A percentile compares a stretch with the other conserved stretches of the same genome.
Evolutionary conservation across 2,329 filamentous ascomycete species (phyloP).

Genomic region (Chrysosporium keratinophilum): DNA sequence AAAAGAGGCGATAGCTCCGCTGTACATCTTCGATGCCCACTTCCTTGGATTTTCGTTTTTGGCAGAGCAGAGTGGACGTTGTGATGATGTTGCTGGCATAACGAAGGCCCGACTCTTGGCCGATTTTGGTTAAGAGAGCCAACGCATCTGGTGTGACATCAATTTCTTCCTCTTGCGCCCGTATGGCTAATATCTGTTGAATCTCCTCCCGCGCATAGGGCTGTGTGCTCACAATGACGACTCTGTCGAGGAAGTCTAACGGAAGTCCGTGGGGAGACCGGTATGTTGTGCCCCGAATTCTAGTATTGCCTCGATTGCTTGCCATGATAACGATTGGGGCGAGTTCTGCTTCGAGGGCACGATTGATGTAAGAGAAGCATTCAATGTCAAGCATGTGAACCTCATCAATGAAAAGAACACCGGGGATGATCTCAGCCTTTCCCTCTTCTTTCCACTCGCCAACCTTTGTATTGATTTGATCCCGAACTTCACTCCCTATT

Average conservation of each 20-base stretch:
- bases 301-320: conserved; percentile 83
- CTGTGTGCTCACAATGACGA: conserved; percentile 92
- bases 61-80: conserved; percentile 75
- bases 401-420: conserved; percentile 96
- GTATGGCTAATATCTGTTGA: conserved; percentile 80
- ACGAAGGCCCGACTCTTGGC: conserved; percentile 77
- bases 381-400: conserved; percentile 99
- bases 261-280: conserved; percentile 86
- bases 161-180: conserved; percentile 91
- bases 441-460: conserved; percentile 99
- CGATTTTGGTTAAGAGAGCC: conserved; percentile 89
- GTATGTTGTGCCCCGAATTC: conserved; percentile 89
- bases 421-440: conserved; percentile 95
- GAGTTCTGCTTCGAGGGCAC: conserved; percentile 85
- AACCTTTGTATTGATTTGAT: conserved; percentile 98
- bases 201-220: conserved; percentile 75
- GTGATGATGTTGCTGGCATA: conserved; percentile 98
- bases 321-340: conserved; percentile 99
- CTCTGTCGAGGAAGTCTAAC: conserved; percentile 88
- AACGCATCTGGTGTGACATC: conserved; percentile 83
- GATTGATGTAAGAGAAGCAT: conserved; percentile 97
- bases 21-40: conserved; percentile 82
- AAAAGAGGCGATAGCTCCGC: conserved; percentile 87
- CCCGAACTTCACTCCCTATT: conserved; percentile 90
- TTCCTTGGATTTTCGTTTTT: conserved; percentile 75